phyloP scores from a whole-genome alignment of 805 yeast genomes.

The Cyberlindnera maritima region DNA sequence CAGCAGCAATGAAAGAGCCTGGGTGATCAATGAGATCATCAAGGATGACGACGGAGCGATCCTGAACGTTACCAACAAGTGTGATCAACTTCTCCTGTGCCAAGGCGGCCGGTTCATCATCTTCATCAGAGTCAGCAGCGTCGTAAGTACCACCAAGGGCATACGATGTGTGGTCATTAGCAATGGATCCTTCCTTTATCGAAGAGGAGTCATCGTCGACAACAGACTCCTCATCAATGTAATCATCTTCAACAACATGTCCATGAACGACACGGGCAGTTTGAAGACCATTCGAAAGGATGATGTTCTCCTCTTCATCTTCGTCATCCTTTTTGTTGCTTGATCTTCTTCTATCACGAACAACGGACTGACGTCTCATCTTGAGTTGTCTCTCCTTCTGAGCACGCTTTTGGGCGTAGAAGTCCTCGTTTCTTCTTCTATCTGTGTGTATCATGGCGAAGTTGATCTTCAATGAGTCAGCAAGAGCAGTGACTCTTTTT shows the following conservation, averaged over 20 bases:
- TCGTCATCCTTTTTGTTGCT: constrained; percentile 41
- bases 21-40: constrained; percentile 99
- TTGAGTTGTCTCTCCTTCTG: constrained; percentile 34
- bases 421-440: constrained; percentile 83
- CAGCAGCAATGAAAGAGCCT: constrained; percentile 91
- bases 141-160: constrained; percentile 82
- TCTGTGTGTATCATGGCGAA: constrained; percentile 99
- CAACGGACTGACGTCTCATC: constrained; percentile 46
- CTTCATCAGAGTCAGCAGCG: constrained; percentile 83
- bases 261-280: constrained; percentile 96
- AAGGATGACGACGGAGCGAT: constrained; percentile 86
- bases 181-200: constrained; percentile 27
- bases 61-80: constrained; percentile 92
- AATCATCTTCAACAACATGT: constrained; percentile 91
- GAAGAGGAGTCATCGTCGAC: constrained; percentile 31
- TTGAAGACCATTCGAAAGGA: constrained; percentile 77
- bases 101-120: constrained; percentile 53
- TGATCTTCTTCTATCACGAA: constrained; percentile 39
- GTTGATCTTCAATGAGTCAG: constrained; percentile 93
- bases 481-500: constrained; percentile 93
- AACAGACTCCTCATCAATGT: constrained; percentile 35
- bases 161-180: constrained; percentile 38
- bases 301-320: constrained; percentile 63
- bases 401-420: constrained; percentile 36
- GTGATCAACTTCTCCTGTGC: constrained; percentile 82